phyloP scores from a whole-genome alignment of 352 stramenopile genomes.

The Sclerospora graminicola region DNA sequence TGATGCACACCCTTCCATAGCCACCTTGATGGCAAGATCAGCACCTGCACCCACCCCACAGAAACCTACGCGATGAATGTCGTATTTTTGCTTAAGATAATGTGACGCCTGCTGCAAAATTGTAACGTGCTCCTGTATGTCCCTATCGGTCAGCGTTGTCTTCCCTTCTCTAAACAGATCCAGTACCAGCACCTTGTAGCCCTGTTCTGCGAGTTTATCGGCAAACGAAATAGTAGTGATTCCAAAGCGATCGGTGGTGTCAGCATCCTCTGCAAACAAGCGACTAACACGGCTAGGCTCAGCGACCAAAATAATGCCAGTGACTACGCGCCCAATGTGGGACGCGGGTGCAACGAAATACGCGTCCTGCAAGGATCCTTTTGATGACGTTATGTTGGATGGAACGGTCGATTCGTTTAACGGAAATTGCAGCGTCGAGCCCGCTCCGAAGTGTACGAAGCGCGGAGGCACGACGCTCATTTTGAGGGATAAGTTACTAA shows the following conservation, averaged over 20 bases:
- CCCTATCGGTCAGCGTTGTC: background rate
- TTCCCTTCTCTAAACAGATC: conserved; percentile 30
- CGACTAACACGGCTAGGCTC: conserved; percentile 27
- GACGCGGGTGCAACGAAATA: conserved; percentile 65
- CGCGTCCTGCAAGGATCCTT: conserved; percentile 21
- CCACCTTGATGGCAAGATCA: conserved; percentile 56
- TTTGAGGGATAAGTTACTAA: too few species aligned
- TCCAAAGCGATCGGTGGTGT: conserved; percentile 26
- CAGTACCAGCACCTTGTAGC: conserved; percentile 80
- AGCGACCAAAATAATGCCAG: conserved; percentile 61
- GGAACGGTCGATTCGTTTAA: conserved; percentile 14
- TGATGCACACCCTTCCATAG: conserved; percentile 25
- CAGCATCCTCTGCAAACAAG: conserved; percentile 14
- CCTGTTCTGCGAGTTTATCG: conserved; percentile 80
- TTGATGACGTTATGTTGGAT: background rate
- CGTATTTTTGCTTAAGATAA: conserved; percentile 59
- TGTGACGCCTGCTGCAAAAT: conserved; percentile 36
- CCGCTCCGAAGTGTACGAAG: conserved; percentile 41
- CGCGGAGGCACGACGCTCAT: conserved; percentile 23
- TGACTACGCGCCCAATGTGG: conserved; percentile 80
- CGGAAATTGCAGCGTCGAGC: conserved; percentile 35
- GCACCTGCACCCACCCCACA: conserved; percentile 55
- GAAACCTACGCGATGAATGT: conserved; percentile 63
- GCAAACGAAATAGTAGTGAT: conserved; percentile 64
- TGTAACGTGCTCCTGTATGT: conserved; percentile 16